These are phyloP conservation scores for Candida namnaoensis DNA, from an alignment of 805 yeast genomes.

Conservation along the genomic window DNA sequence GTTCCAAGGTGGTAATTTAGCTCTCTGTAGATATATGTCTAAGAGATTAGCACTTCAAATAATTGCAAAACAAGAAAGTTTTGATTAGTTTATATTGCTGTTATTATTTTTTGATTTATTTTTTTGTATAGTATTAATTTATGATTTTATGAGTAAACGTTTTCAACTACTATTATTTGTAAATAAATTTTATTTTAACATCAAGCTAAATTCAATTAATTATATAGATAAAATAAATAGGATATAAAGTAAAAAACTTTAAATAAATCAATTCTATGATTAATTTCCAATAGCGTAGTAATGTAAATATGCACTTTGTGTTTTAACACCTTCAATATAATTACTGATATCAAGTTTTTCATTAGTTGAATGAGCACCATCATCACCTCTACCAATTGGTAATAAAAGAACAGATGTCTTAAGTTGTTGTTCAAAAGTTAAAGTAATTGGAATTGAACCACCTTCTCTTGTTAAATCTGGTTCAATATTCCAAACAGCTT, in stretches of 20 bases:
- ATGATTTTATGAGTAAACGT: no score
- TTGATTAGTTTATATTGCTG: no score
- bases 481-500: conserved; percentile 87
- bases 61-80: conserved; percentile 23
- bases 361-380: conserved; percentile 97
- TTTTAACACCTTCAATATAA: conserved; percentile 89
- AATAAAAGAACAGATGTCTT: conserved; percentile 79
- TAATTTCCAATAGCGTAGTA: conserved; percentile 41
- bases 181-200: no score
- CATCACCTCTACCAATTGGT: conserved; percentile 99
- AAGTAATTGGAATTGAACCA: conserved; percentile 95
- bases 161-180: no score
- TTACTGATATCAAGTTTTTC: conserved; percentile 87
- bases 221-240: no score
- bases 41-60: conserved; percentile 31
- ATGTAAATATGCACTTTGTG: conserved; percentile 89
- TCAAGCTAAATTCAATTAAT: no score
- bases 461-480: conserved; percentile 99
- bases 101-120: no score
- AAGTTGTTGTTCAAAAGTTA: conserved; percentile 84
- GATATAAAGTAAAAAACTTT: no score
- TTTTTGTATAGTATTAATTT: no score
- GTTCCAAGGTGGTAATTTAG: conserved; percentile 34
- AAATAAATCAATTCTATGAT: no score
- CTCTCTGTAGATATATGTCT: conserved; percentile 28